phyloP scores from a whole-genome alignment of 371 early-diverging fungal species.

The Circinella umbellata region DNA sequence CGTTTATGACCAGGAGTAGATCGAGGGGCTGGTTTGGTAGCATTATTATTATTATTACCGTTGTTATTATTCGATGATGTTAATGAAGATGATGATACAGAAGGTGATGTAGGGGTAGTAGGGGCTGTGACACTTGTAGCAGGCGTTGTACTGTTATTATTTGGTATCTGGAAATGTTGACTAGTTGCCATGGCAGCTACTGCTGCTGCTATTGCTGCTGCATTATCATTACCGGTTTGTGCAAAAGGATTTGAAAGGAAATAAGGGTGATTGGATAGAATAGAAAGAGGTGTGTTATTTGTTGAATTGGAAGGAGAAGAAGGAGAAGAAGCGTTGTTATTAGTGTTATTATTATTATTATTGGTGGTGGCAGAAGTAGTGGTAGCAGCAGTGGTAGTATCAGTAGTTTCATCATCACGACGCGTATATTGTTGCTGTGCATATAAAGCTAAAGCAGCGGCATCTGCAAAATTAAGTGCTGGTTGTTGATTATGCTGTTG shows the following conservation, averaged over 20 bases:
- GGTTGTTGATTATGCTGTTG: not conserved
- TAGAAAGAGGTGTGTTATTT: not conserved
- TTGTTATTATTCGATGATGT: conserved; percentile 1
- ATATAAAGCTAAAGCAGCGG: conserved; percentile 48
- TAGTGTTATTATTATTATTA: not conserved
- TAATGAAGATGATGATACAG: not conserved
- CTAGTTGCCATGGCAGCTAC: conserved; percentile 23
- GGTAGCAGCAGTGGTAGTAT: too few species aligned
- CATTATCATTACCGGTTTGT: conserved; percentile 18
- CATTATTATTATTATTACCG: not conserved
- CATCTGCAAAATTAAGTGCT: conserved; percentile 42
- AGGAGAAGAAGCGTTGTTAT: not conserved
- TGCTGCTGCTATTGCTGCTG: conserved; percentile 31
- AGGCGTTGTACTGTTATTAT: not conserved
- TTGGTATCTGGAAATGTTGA: conserved; percentile 1
- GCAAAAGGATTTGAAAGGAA: conserved; percentile 31
- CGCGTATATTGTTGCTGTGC: conserved; percentile 24
- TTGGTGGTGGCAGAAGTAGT: too few species aligned
- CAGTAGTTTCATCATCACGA: not conserved
- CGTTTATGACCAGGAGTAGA: conserved; percentile 38
- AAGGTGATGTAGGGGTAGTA: not conserved
- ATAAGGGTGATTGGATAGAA: conserved; percentile 30
- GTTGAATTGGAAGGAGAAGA: conserved; percentile 2
- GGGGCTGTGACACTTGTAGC: conserved; percentile 2
- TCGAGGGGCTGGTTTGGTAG: conserved; percentile 19